Conservation (phyloP, 352 stramenopile genomes). For the Globisporangium middletonii region DNA sequence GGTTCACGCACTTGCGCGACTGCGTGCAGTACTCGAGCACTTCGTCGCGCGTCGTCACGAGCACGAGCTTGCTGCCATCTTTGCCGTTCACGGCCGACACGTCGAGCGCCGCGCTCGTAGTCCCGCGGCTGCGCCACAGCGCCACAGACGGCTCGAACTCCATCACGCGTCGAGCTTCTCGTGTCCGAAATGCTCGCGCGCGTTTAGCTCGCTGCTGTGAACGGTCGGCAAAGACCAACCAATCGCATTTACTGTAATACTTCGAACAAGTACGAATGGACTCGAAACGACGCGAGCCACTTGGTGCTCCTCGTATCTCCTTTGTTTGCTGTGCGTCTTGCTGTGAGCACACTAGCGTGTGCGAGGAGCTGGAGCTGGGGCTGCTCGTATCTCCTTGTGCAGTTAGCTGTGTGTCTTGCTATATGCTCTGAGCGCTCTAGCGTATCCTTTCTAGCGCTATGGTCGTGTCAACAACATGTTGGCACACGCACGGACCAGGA, state of each 20-base stretch:
- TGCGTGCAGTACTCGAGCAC: constrained; percentile 61
- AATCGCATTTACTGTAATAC: background rate
- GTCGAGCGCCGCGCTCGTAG: constrained; percentile 34
- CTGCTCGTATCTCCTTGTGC: too few relatives aligned
- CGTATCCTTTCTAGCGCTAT: too few relatives aligned
- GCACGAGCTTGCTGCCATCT: constrained; percentile 48
- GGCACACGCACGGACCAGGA: too few relatives aligned
- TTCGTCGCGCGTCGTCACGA: constrained; percentile 58
- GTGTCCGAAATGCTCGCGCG: background rate
- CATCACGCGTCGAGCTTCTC: constrained; percentile 23
- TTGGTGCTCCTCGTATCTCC: background rate
- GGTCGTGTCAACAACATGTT: too few relatives aligned
- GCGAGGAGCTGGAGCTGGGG: too few relatives aligned
- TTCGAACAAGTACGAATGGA: background rate
- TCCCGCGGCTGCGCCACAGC: constrained; percentile 55
- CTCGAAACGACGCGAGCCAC: background rate
- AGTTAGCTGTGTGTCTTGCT: too few relatives aligned
- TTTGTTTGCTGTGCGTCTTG: too few relatives aligned
- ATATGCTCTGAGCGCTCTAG: too few relatives aligned
- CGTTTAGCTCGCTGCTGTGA: background rate
- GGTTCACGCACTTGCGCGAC: constrained; percentile 64
- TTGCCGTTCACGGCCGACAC: constrained; percentile 31
- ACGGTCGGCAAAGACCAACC: constrained; percentile 19
- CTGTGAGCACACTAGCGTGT: too few relatives aligned
- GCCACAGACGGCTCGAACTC: constrained; percentile 62